A percentile compares a stretch with the other conserved stretches of the same genome.
These are phyloP conservation scores for Tolypocladium amazonense DNA, from an alignment of 2,329 filamentous ascomycete genomes.

Conservation along the genomic window DNA sequence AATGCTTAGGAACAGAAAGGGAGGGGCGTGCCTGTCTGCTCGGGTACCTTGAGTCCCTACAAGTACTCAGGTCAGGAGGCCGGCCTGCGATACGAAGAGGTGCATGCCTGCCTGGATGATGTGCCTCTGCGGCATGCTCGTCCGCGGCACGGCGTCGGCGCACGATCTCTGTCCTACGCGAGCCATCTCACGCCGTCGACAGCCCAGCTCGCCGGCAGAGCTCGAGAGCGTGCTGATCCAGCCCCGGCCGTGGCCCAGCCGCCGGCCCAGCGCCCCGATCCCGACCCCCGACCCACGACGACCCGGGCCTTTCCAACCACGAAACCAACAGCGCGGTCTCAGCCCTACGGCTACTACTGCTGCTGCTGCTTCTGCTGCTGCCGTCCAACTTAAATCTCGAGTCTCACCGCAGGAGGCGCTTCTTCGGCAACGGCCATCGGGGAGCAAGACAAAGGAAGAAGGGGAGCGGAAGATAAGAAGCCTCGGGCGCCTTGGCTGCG, in stretches of 20 bases:
- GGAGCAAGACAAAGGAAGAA: neutral
- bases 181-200: conserved; percentile 1
- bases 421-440: neutral
- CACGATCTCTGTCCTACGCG: conserved; percentile 4
- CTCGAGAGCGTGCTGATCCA: neutral
- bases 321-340: neutral
- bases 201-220: neutral
- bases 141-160: neutral
- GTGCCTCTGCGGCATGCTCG: neutral
- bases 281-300: neutral
- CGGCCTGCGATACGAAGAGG: neutral
- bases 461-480: neutral
- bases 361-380: neutral
- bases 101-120: neutral
- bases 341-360: neutral
- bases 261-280: neutral
- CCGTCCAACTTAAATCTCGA: neutral
- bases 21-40: neutral
- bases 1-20: neutral
- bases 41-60: no score
- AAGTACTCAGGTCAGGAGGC: neutral
- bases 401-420: conserved; percentile 1
- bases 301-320: neutral
- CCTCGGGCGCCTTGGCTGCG: neutral
- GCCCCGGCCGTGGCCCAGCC: neutral